phyloP scores from a whole-genome alignment of 2,329 filamentous ascomycete genomes.

The Achaetomium macrosporum region DNA sequence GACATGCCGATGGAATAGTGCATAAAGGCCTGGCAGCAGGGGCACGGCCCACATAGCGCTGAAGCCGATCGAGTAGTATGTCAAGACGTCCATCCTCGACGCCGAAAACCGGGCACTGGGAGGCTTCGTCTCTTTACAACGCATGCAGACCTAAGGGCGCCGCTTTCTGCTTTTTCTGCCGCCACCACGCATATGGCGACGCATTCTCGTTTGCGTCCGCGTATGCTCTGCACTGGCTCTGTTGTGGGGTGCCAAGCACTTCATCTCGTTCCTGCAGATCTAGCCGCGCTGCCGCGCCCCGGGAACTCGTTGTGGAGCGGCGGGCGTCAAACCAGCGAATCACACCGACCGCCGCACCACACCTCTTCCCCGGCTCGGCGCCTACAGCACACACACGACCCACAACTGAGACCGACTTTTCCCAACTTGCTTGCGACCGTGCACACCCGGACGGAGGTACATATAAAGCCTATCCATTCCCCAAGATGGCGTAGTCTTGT shows the following conservation, averaged over 20 bases:
- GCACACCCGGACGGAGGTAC: too few species aligned
- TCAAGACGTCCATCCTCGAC: slow-evolving; percentile 5
- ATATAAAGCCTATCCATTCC: not conserved
- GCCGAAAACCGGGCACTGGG: not conserved
- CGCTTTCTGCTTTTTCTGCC: slow-evolving; percentile 5
- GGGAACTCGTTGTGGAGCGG: not conserved
- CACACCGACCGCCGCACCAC: not conserved
- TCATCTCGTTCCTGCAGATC: slow-evolving; percentile 3
- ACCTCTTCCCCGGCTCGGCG: not conserved
- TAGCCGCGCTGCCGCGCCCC: not conserved
- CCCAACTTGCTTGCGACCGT: too few species aligned
- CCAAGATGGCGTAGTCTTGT: not conserved
- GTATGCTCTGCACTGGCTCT: not conserved
- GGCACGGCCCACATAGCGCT: not conserved
- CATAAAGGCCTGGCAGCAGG: slow-evolving; percentile 1
- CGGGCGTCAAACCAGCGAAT: slow-evolving; percentile 2
- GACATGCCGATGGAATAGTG: not conserved
- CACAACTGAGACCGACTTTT: too few species aligned
- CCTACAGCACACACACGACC: too few species aligned
- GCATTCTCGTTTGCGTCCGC: slow-evolving; percentile 6
- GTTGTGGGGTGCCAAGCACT: not conserved
- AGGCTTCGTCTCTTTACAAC: not conserved
- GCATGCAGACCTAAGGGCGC: not conserved
- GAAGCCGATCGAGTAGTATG: slow-evolving; percentile 6
- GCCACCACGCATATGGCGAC: not conserved